Evolutionary conservation across 2,329 filamentous ascomycete genomes (phyloP).

Genomic region (Penicillium corylophilum): DNA sequence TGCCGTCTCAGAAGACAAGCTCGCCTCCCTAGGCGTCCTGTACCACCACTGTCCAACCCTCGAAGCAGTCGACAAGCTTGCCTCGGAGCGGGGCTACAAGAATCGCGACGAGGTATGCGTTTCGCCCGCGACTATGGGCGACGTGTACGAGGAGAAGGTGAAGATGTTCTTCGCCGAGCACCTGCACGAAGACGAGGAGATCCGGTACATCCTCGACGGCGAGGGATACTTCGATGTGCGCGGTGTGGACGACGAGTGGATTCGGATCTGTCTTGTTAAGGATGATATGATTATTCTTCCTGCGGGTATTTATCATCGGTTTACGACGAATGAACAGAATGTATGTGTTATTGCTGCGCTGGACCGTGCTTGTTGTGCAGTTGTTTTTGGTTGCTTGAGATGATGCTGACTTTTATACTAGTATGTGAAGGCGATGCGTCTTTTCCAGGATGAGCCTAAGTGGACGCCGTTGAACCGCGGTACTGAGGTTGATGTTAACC

Average conservation of each 20-base stretch:
- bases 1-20: conserved; percentile 62
- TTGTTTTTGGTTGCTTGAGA: neutral
- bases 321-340: conserved; percentile 89
- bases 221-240: conserved; percentile 92
- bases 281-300: conserved; percentile 90
- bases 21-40: conserved; percentile 74
- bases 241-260: conserved; percentile 79
- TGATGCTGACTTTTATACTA: conserved; percentile 42
- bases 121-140: conserved; percentile 80
- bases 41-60: conserved; percentile 69
- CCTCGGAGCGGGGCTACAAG: conserved; percentile 75
- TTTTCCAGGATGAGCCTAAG: conserved; percentile 98
- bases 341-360: conserved; percentile 54
- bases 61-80: conserved; percentile 70
- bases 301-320: conserved; percentile 93
- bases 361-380: neutral
- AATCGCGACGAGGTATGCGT: conserved; percentile 94
- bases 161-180: conserved; percentile 94
- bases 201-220: conserved; percentile 86
- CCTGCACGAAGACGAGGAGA: conserved; percentile 97
- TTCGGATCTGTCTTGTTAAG: conserved; percentile 80
- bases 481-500: conserved; percentile 73
- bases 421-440: conserved; percentile 93
- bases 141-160: conserved; percentile 87
- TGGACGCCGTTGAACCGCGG: conserved; percentile 91